These are phyloP conservation scores for Lipomyces starkeyi DNA, from an alignment of 805 yeast genomes.

Conservation along the genomic window DNA sequence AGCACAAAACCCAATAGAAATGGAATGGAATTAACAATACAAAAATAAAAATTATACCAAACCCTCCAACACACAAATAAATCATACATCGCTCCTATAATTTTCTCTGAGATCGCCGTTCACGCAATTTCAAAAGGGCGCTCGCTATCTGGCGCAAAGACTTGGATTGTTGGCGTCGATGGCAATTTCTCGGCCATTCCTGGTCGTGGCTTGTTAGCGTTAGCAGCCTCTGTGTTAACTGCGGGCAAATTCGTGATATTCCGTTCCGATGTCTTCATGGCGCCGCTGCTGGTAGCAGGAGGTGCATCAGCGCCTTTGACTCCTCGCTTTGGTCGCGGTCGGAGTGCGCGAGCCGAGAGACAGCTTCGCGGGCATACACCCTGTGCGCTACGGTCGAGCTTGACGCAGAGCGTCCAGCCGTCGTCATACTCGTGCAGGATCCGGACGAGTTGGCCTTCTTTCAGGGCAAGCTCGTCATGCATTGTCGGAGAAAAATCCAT, in stretches of 20 bases:
- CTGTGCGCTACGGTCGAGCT: constrained; percentile 37
- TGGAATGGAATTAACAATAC: too few relatives aligned
- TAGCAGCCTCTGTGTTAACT: constrained; percentile 13
- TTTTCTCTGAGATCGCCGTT: neutral
- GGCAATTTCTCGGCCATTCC: constrained; percentile 17
- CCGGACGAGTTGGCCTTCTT: constrained; percentile 40
- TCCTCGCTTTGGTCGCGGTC: constrained; percentile 37
- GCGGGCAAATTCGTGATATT: constrained; percentile 19
- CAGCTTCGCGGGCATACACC: constrained; percentile 38
- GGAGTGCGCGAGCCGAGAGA: constrained; percentile 32
- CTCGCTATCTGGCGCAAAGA: constrained; percentile 37
- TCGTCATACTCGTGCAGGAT: constrained; percentile 41
- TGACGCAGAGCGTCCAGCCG: constrained; percentile 40
- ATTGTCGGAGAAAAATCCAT: constrained; percentile 40
- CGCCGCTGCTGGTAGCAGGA: neutral
- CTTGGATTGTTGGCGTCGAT: constrained; percentile 35
- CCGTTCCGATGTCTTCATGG: constrained; percentile 13
- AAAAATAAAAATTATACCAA: neutral
- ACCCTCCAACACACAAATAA: neutral
- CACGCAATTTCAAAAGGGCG: constrained; percentile 28
- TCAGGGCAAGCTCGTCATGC: constrained; percentile 40
- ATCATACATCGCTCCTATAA: neutral
- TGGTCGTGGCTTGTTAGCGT: constrained; percentile 8
- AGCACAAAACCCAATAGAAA: too few relatives aligned
- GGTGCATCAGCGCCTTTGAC: constrained; percentile 14